Evolutionary conservation across 2,329 filamentous ascomycete species (phyloP).

Genomic region (Aspergillus terreus): DNA sequence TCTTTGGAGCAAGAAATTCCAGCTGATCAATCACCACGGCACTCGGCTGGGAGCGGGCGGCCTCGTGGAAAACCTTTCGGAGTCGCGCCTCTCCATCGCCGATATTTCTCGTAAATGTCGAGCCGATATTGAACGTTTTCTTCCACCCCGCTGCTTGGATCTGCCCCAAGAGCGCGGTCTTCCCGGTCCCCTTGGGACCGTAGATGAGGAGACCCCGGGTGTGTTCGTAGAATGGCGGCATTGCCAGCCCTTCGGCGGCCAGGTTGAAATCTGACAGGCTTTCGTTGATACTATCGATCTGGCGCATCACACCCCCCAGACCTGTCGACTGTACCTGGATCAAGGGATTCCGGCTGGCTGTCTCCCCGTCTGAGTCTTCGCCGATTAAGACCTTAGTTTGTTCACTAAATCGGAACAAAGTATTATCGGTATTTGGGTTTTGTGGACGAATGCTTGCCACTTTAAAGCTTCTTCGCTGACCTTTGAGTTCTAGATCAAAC

Average conservation of each 20-base stretch:
- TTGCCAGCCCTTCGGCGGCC: constrained; percentile 23
- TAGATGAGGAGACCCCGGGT: constrained; percentile 67
- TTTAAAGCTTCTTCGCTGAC: constrained; percentile 59
- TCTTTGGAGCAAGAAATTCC: constrained; percentile 63
- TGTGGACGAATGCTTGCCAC: constrained; percentile 53
- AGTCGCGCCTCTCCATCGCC: constrained; percentile 54
- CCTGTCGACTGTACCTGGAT: constrained; percentile 41
- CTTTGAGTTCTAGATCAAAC: constrained; percentile 60
- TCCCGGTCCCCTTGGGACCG: constrained; percentile 80
- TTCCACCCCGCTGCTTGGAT: constrained; percentile 68
- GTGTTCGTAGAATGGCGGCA: constrained; percentile 40
- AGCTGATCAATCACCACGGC: constrained; percentile 77
- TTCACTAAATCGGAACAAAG: constrained; percentile 35
- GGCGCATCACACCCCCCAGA: constrained; percentile 65
- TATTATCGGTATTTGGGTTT: constrained; percentile 35
- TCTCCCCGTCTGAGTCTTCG: constrained; percentile 14
- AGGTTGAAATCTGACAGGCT: constrained; percentile 57
- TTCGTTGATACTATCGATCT: constrained; percentile 63
- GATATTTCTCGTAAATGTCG: constrained; percentile 30
- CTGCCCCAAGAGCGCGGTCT: constrained; percentile 68
- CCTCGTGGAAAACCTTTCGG: constrained; percentile 66
- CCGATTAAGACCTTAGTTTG: constrained; percentile 32
- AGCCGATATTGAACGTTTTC: constrained; percentile 54
- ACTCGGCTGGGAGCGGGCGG: constrained; percentile 66
- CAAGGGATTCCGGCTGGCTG: constrained; percentile 10